A percentile compares a stretch with the other conserved stretches of the same genome.
Conservation (phyloP, 2,329 filamentous ascomycete species). For the Fusarium irregulare region DNA sequence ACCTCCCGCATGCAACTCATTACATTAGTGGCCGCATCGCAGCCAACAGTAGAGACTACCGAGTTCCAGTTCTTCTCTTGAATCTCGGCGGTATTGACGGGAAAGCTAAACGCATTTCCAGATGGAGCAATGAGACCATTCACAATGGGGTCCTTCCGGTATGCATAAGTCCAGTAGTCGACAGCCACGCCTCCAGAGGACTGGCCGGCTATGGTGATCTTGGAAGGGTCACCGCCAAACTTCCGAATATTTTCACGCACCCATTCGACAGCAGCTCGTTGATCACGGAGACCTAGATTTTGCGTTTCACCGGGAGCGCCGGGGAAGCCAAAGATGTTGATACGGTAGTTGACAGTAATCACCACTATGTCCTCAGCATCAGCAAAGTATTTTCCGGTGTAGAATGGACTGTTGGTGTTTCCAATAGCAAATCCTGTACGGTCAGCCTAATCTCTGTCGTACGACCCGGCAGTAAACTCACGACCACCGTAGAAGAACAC, state of each 20-base stretch:
- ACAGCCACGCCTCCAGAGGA: constrained; percentile 53
- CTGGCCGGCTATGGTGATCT: constrained; percentile 51
- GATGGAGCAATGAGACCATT: constrained; percentile 59
- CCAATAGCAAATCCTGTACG: constrained; percentile 51
- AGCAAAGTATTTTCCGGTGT: constrained; percentile 58
- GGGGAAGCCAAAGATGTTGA: constrained; percentile 58
- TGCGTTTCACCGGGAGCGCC: constrained; percentile 42
- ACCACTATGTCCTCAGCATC: constrained; percentile 58
- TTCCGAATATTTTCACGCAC: constrained; percentile 48
- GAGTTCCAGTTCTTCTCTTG: constrained; percentile 57
- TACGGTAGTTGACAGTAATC: constrained; percentile 60
- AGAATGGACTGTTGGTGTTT: constrained; percentile 53
- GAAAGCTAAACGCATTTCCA: constrained; percentile 59
- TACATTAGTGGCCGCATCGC: constrained; percentile 45
- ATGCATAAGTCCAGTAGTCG: constrained; percentile 63
- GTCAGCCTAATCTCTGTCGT: not conserved
- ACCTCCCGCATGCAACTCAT: constrained; percentile 54
- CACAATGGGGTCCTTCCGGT: constrained; percentile 61
- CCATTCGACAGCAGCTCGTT: constrained; percentile 49
- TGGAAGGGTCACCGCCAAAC: constrained; percentile 47
- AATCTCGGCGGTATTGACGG: constrained; percentile 50
- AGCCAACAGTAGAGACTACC: constrained; percentile 54
- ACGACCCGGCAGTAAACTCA: constrained; percentile 13
- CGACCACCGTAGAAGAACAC: constrained; percentile 42
- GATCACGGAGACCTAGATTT: constrained; percentile 48